Percentiles rank a stretch among this genome's conserved stretches.
Conservation (phyloP, 2,329 filamentous ascomycete genomes). For the Aspergillus transmontanensis region DNA sequence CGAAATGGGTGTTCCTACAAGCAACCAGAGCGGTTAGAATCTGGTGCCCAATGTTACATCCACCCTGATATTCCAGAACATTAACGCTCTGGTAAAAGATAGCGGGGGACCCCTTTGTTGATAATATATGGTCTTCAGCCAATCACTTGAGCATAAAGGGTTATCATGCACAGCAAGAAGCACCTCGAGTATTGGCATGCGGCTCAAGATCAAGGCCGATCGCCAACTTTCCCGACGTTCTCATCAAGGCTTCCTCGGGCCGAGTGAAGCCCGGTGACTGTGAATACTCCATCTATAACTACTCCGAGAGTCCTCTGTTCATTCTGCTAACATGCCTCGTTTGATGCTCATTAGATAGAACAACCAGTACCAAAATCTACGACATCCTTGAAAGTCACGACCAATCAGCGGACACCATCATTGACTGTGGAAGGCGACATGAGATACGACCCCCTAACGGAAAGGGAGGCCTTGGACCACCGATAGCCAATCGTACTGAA, state of each 20-base stretch:
- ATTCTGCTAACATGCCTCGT: neutral
- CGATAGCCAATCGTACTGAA: too few relatives aligned
- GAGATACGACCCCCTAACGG: too few relatives aligned
- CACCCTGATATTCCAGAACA: too few relatives aligned
- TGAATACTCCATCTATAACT: neutral
- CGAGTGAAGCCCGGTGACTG: neutral
- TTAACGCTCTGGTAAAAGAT: too few relatives aligned
- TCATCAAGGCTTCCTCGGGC: neutral
- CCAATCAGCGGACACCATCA: neutral
- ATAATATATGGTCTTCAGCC: too few relatives aligned
- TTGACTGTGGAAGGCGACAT: too few relatives aligned
- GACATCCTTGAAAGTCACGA: fast-evolving
- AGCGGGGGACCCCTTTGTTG: too few relatives aligned
- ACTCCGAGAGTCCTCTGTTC: neutral
- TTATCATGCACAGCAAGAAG: neutral
- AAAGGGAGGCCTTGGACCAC: too few relatives aligned
- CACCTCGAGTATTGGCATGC: fast-evolving
- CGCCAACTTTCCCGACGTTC: neutral
- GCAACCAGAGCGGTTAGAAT: too few relatives aligned
- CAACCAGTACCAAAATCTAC: neutral
- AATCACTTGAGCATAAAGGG: too few relatives aligned
- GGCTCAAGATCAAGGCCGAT: neutral
- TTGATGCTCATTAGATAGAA: neutral
- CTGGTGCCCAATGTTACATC: too few relatives aligned
- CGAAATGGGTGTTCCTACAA: too few relatives aligned